Conservation (phyloP, 495 filamentous ascomycete species). For the Talaromyces thailandensis region DNA sequence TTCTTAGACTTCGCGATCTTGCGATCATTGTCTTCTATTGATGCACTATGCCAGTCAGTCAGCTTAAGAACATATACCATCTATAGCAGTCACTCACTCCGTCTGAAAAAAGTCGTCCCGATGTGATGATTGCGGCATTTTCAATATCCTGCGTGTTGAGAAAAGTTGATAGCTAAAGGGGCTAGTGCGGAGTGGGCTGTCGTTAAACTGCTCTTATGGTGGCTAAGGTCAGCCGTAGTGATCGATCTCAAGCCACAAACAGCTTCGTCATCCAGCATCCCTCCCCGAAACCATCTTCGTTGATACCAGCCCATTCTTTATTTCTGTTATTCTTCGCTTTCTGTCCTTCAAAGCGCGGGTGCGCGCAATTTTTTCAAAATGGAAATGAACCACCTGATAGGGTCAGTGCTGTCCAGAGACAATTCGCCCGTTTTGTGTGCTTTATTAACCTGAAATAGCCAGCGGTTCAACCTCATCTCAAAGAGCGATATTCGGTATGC, state of each 20-base stretch:
- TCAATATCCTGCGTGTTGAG: neutral
- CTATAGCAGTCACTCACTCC: conserved; percentile 57
- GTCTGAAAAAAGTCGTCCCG: conserved; percentile 85
- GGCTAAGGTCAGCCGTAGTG: neutral
- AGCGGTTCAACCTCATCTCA: conserved; percentile 67
- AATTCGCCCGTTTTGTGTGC: conserved; percentile 20
- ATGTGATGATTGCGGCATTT: conserved; percentile 58
- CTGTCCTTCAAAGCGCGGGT: conserved; percentile 10
- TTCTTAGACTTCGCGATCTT: conserved; percentile 76
- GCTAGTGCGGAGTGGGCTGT: neutral
- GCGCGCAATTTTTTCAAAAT: conserved; percentile 35
- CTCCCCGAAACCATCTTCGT: conserved; percentile 7
- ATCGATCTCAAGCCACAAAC: conserved; percentile 7
- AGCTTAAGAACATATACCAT: neutral
- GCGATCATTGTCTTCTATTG: conserved; percentile 61
- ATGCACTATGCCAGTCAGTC: conserved; percentile 45
- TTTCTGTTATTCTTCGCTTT: conserved; percentile 10
- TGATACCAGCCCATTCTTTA: conserved; percentile 4
- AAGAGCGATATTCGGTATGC: conserved; percentile 91
- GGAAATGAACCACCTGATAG: conserved; percentile 48
- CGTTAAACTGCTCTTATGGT: neutral
- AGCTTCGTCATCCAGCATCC: conserved; percentile 8
- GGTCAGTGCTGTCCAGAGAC: conserved; percentile 31
- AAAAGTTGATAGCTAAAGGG: neutral
- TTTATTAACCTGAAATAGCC: conserved; percentile 41